A percentile compares a stretch with the other conserved stretches of the same genome.
Conservation (phyloP, 345 rosid genomes). For the Excoecaria cochinchinensis region DNA sequence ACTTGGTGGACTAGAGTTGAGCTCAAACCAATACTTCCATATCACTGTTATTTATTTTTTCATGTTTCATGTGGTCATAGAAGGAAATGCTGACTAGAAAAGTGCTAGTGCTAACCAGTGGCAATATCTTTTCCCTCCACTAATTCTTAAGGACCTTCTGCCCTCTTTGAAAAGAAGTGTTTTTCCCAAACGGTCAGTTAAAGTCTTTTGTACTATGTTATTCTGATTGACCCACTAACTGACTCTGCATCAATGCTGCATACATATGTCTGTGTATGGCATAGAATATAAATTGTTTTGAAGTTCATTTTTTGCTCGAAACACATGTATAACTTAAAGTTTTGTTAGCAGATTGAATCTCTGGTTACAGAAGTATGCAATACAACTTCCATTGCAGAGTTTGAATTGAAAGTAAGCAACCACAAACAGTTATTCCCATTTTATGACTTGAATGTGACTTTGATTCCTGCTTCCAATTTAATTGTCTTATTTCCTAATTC, state of each 20-base stretch:
- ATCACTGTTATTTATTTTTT: not conserved
- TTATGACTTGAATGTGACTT: slow-evolving; percentile 11
- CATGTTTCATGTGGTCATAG: not conserved
- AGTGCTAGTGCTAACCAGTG: no score
- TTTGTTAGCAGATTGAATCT: slow-evolving; percentile 60
- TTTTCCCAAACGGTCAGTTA: not conserved
- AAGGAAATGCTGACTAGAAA: no score
- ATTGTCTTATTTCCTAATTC: not conserved
- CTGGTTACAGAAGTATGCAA: slow-evolving; percentile 61
- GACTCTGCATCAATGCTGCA: no score
- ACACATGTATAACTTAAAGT: not conserved
- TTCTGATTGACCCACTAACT: not conserved
- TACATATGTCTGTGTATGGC: not conserved
- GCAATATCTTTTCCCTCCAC: no score
- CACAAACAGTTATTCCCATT: slow-evolving; percentile 5
- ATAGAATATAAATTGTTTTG: no score
- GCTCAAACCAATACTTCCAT: not conserved
- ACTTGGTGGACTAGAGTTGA: not conserved
- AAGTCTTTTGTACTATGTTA: not conserved
- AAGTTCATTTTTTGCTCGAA: not conserved
- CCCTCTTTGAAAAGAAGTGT: not conserved
- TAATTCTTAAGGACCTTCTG: no score
- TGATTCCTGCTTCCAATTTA: not conserved
- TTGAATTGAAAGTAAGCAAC: slow-evolving; percentile 71
- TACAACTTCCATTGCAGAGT: slow-evolving; percentile 69